A percentile compares a stretch with the other conserved stretches of the same genome.
Evolutionary conservation across 208 protist genomes (phyloP).

Genomic region (Crithidia mellificae): DNA sequence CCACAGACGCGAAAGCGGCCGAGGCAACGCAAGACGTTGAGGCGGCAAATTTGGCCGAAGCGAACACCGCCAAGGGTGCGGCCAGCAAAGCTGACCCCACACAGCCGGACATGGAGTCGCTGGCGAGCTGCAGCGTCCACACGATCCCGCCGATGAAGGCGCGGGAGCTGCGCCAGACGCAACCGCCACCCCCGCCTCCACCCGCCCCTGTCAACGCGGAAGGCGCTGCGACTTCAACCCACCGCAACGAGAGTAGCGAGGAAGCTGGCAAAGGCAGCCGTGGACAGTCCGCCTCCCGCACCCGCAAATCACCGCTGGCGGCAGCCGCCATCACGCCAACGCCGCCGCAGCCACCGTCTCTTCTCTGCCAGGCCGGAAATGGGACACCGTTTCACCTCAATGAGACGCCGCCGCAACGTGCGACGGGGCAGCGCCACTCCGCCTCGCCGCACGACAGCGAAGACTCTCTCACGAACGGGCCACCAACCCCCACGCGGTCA

Average conservation of each 20-base stretch:
- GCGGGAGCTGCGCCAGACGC: constrained; percentile 3
- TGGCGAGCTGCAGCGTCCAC: constrained; percentile 11
- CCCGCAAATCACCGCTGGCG: neutral
- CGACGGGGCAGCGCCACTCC: neutral
- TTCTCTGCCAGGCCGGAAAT: neutral
- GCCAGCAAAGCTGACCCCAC: neutral
- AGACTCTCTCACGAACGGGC: neutral
- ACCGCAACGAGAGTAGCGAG: too few species aligned
- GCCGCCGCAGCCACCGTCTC: neutral
- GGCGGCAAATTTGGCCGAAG: neutral
- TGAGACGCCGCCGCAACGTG: constrained; percentile 2
- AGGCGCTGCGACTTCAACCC: too few species aligned
- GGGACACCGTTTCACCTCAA: neutral
- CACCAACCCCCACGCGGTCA: neutral
- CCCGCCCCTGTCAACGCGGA: neutral
- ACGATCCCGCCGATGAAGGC: constrained; percentile 18
- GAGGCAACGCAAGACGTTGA: neutral
- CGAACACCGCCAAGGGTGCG: neutral
- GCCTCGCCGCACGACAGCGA: constrained; percentile 4
- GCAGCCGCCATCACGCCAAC: neutral
- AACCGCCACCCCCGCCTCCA: neutral
- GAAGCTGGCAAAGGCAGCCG: too few species aligned
- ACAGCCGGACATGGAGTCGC: neutral
- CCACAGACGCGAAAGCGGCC: neutral
- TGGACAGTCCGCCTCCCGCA: neutral